phyloP scores from a whole-genome alignment of 805 yeast species.

The Kazachstania africana region DNA sequence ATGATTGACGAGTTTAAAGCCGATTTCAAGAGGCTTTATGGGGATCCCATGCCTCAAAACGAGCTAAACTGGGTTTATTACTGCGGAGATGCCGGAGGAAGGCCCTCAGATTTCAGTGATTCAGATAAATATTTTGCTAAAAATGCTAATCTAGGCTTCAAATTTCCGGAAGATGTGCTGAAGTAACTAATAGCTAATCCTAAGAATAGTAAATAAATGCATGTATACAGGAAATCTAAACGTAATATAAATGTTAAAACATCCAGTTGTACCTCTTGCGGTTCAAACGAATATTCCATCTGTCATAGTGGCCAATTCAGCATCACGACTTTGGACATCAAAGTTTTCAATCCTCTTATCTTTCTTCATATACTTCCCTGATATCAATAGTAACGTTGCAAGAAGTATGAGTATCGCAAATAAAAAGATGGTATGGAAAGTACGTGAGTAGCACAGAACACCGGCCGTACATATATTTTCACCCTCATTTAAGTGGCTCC shows the following conservation, averaged over 20 bases:
- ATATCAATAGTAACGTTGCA: no score
- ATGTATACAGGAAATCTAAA: no score
- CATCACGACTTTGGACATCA: no score
- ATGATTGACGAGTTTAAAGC: conserved; percentile 52
- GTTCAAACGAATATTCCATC: no score
- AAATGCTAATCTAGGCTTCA: conserved; percentile 40
- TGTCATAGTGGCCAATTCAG: no score
- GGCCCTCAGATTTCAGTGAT: conserved; percentile 66
- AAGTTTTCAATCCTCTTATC: no score
- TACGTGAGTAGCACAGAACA: conserved; percentile 35
- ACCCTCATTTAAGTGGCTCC: conserved; percentile 30
- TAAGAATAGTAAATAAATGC: no score
- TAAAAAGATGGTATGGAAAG: conserved; percentile 25
- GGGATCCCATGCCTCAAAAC: conserved; percentile 1
- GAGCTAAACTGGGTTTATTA: conserved; percentile 25
- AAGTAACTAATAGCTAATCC: neutral
- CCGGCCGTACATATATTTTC: conserved; percentile 36
- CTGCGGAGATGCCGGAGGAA: conserved; percentile 97
- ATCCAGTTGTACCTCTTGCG: no score
- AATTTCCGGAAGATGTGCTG: conserved; percentile 63
- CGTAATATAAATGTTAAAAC: no score
- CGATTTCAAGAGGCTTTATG: conserved; percentile 24
- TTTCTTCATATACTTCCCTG: no score
- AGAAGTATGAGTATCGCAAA: conserved; percentile 12
- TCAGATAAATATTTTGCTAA: conserved; percentile 65